Evolutionary conservation across 352 stramenopile species (phyloP).

Genomic region (Pythium angustatum): DNA sequence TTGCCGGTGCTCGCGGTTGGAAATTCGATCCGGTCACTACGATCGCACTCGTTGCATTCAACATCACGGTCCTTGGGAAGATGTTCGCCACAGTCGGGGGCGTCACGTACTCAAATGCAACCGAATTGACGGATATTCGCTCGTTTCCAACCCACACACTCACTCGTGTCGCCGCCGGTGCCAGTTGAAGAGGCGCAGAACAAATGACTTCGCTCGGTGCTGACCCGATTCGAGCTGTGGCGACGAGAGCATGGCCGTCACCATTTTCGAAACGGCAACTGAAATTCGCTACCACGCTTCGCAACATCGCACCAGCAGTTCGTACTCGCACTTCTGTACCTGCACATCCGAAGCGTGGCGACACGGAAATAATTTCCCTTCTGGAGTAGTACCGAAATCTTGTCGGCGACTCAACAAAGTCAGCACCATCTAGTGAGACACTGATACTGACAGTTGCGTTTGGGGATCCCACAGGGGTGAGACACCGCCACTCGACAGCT

Average conservation of each 20-base stretch:
- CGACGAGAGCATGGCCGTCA: conserved; percentile 1
- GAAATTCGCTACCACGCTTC: background rate
- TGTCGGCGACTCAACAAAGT: conserved; percentile 3
- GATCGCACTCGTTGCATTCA: background rate
- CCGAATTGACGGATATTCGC: conserved; percentile 7
- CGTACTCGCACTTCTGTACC: conserved; percentile 10
- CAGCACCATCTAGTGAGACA: conserved; percentile 18
- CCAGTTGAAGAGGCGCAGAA: background rate
- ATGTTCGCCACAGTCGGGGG: background rate
- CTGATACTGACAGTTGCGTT: conserved; percentile 9
- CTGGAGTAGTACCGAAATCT: conserved; percentile 10
- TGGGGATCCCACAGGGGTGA: background rate
- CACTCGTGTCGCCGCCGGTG: background rate
- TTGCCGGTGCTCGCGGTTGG: background rate
- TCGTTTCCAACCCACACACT: conserved; percentile 10
- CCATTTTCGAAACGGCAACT: background rate
- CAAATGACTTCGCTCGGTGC: background rate
- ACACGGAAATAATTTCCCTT: conserved; percentile 9
- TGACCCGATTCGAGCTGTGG: background rate
- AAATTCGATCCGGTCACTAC: conserved; percentile 6
- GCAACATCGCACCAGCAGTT: background rate
- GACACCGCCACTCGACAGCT: conserved; percentile 17
- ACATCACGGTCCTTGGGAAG: conserved; percentile 6
- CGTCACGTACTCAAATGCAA: conserved; percentile 9
- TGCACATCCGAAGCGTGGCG: conserved; percentile 5